Percentiles rank a stretch among this genome's conserved stretches.
phyloP scores from a whole-genome alignment of 768 basidiomycete genomes.

The Calocybe indica region DNA sequence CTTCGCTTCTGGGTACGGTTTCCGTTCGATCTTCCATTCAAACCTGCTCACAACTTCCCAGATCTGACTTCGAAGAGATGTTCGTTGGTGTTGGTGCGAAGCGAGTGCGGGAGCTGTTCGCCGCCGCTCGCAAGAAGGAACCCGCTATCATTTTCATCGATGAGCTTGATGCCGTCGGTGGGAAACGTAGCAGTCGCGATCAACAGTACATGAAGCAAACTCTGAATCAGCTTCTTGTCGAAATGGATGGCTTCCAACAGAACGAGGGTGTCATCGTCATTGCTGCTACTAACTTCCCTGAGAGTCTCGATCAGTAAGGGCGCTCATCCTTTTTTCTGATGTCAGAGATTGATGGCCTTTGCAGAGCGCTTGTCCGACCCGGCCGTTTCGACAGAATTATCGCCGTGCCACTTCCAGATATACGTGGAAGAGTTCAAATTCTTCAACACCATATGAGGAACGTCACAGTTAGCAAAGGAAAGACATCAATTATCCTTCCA shows the following conservation, averaged over 20 bases:
- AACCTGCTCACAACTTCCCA: constrained; percentile 19
- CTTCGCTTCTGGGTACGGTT: constrained; percentile 80
- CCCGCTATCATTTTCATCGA: constrained; percentile 99
- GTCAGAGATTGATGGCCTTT: constrained; percentile 4
- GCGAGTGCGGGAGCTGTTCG: constrained; percentile 91
- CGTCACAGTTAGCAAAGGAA: constrained; percentile 59
- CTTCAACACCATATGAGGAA: constrained; percentile 86
- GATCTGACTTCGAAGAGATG: constrained; percentile 97
- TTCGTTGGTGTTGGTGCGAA: constrained; percentile 95
- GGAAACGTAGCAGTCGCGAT: constrained; percentile 77
- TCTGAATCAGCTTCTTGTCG: constrained; percentile 92
- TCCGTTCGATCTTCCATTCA: constrained; percentile 1
- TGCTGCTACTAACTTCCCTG: constrained; percentile 96
- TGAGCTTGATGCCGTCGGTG: constrained; percentile 90
- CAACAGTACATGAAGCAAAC: constrained; percentile 93
- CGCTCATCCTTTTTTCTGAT: constrained; percentile 1
- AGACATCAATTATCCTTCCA: constrained; percentile 7
- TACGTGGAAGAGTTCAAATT: constrained; percentile 91
- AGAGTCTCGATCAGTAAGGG: constrained; percentile 83
- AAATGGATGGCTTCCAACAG: constrained; percentile 96
- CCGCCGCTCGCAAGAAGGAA: constrained; percentile 88
- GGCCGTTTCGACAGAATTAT: constrained; percentile 95
- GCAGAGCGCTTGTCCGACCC: constrained; percentile 88
- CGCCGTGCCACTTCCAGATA: constrained; percentile 90
- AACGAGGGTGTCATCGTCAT: constrained; percentile 93